Conservation (phyloP, 2,329 filamentous ascomycete genomes). For the Aureobasidium uvarum region DNA sequence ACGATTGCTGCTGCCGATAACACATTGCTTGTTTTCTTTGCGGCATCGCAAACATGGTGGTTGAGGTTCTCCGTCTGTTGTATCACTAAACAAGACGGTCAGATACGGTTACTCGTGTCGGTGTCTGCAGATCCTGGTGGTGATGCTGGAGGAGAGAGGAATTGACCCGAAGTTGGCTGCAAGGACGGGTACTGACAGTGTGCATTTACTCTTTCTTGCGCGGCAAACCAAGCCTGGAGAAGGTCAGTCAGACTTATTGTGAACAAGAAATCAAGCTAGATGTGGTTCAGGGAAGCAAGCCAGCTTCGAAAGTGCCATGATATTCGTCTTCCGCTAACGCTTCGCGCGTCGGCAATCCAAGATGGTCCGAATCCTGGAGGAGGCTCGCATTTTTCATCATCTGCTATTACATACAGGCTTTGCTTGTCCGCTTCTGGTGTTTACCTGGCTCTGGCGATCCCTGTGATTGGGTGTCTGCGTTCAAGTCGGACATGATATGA, state of each 20-base stretch:
- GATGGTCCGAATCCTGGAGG: neutral
- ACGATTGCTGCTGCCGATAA: slow-evolving; percentile 59
- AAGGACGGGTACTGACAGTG: slow-evolving; percentile 45
- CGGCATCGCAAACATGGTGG: slow-evolving; percentile 59
- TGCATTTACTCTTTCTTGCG: slow-evolving; percentile 52
- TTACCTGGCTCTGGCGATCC: slow-evolving; percentile 12
- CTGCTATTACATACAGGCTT: slow-evolving; percentile 7
- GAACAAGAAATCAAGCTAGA: neutral
- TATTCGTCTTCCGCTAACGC: neutral
- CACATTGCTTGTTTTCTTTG: slow-evolving; percentile 57
- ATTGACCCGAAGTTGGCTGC: neutral
- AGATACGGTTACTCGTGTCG: neutral
- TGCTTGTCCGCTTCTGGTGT: slow-evolving; percentile 23
- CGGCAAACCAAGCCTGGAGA: slow-evolving; percentile 48
- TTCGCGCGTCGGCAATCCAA: slow-evolving; percentile 11
- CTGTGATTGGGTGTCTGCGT: slow-evolving; percentile 4
- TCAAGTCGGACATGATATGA: slow-evolving; percentile 16
- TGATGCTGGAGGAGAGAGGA: too few relatives aligned
- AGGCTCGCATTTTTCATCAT: neutral
- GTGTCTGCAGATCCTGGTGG: too few relatives aligned
- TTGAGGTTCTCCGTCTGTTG: slow-evolving; percentile 49
- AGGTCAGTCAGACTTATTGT: neutral
- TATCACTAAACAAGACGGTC: slow-evolving; percentile 33
- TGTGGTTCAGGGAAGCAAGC: neutral
- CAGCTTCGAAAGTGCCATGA: neutral